Percentiles rank a stretch among this genome's conserved stretches.
Evolutionary conservation across 169 alveolate genomes (phyloP).

Genomic region (Plasmodium chabaudi): DNA sequence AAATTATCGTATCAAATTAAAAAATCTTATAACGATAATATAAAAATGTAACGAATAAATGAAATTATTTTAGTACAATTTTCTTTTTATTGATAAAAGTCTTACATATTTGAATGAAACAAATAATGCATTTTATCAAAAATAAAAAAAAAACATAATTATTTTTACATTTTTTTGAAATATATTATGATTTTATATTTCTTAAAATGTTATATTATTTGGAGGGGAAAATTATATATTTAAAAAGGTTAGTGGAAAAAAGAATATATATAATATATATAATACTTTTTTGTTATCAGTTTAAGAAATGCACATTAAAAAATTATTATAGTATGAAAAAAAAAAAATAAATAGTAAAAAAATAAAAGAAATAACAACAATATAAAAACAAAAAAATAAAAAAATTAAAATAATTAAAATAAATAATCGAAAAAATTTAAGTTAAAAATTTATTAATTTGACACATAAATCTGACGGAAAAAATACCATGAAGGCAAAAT

Average conservation of each 20-base stretch:
- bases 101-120: background rate
- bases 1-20: too few species aligned
- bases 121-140: background rate
- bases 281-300: too few species aligned
- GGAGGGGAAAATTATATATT: conserved; percentile 2
- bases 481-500: background rate
- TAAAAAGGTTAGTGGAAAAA: conserved; percentile 1
- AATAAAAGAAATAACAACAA: background rate
- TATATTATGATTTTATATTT: too few species aligned
- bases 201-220: background rate
- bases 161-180: background rate
- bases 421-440: background rate
- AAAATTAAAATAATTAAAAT: background rate
- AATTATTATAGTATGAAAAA: too few species aligned
- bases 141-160: background rate
- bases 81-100: too few species aligned
- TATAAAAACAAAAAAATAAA: background rate
- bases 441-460: conserved; percentile 2
- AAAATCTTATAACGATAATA: too few species aligned
- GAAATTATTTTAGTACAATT: too few species aligned
- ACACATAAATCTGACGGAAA: background rate
- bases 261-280: too few species aligned
- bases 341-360: background rate
- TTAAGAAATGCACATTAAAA: too few species aligned
- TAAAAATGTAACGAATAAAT: too few species aligned